Evolutionary conservation across 2,329 filamentous ascomycete species (phyloP).

Genomic region (Cordyceps cicadae): DNA sequence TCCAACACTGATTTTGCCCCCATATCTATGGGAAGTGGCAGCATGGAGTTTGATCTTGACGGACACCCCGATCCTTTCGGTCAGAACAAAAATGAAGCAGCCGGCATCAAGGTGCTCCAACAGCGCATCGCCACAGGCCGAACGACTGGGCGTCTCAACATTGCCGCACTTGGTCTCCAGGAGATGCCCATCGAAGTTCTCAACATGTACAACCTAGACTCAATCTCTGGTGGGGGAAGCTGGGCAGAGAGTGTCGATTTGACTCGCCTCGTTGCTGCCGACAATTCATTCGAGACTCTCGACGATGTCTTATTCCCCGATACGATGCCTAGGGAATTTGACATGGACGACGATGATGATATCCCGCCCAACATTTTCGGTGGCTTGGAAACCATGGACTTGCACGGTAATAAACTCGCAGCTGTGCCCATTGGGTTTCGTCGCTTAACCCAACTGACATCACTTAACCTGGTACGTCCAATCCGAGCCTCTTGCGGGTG

Average conservation of each 20-base stretch:
- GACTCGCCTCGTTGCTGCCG: conserved; percentile 73
- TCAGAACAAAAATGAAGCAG: conserved; percentile 47
- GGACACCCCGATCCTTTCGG: conserved; percentile 61
- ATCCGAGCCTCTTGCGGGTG: too few species aligned
- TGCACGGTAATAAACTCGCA: conserved; percentile 75
- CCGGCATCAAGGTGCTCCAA: conserved; percentile 58
- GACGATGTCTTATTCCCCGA: conserved; percentile 75
- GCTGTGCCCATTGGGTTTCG: conserved; percentile 68
- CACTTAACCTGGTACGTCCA: conserved; percentile 55
- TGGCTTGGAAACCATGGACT: conserved; percentile 69
- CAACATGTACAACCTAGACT: conserved; percentile 80
- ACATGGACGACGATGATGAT: conserved; percentile 50
- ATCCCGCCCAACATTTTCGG: conserved; percentile 68
- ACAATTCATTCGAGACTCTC: conserved; percentile 75
- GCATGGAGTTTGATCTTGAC: conserved; percentile 40
- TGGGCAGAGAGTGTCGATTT: conserved; percentile 94
- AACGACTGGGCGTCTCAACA: conserved; percentile 74
- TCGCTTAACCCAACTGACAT: conserved; percentile 64
- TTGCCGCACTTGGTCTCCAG: conserved; percentile 73
- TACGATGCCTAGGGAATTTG: conserved; percentile 43
- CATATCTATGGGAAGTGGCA: conserved; percentile 35
- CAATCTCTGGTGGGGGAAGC: conserved; percentile 51
- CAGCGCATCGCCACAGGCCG: conserved; percentile 67
- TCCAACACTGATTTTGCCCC: conserved; percentile 25
- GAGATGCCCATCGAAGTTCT: conserved; percentile 75